These are phyloP conservation scores for Sporothrix globosa DNA, from an alignment of 2,329 filamentous ascomycete genomes.

Conservation along the genomic window DNA sequence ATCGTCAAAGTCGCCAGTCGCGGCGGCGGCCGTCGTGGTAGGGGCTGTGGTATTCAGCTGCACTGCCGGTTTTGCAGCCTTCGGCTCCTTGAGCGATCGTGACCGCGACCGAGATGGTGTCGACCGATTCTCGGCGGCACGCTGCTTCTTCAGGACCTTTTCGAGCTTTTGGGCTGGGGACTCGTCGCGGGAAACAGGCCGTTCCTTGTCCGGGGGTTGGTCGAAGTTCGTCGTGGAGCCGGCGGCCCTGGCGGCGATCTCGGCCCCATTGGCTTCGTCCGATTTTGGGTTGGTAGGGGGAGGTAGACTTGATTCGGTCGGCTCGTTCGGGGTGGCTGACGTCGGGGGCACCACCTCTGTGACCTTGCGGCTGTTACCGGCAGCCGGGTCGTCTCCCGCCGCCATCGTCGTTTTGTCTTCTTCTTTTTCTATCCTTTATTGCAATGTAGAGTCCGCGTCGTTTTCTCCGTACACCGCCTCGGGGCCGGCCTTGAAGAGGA, in stretches of 20 bases:
- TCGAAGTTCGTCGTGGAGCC: conserved; percentile 11
- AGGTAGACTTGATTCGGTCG: background rate
- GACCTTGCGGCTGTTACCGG: conserved; percentile 17
- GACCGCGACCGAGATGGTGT: background rate
- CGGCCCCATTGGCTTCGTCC: background rate
- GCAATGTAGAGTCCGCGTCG: conserved; percentile 10
- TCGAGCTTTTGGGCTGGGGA: conserved; percentile 33
- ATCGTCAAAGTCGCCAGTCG: conserved; percentile 59
- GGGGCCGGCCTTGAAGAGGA: background rate
- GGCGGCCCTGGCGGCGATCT: background rate
- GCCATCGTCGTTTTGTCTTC: conserved; percentile 30
- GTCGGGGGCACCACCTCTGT: background rate
- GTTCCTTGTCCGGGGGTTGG: background rate
- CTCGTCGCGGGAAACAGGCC: conserved; percentile 24
- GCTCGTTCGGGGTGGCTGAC: background rate
- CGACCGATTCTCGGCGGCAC: conserved; percentile 1
- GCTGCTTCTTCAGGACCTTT: conserved; percentile 27
- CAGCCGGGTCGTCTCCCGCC: conserved; percentile 28
- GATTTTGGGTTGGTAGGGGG: background rate
- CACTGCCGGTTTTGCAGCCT: background rate
- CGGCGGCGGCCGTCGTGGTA: conserved; percentile 42
- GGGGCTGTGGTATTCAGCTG: conserved; percentile 9
- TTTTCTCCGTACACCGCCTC: conserved; percentile 22
- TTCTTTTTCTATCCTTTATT: background rate
- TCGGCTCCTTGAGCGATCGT: conserved; percentile 1